Conservation (phyloP, 208 protist species). For the Leishmania tropica region DNA sequence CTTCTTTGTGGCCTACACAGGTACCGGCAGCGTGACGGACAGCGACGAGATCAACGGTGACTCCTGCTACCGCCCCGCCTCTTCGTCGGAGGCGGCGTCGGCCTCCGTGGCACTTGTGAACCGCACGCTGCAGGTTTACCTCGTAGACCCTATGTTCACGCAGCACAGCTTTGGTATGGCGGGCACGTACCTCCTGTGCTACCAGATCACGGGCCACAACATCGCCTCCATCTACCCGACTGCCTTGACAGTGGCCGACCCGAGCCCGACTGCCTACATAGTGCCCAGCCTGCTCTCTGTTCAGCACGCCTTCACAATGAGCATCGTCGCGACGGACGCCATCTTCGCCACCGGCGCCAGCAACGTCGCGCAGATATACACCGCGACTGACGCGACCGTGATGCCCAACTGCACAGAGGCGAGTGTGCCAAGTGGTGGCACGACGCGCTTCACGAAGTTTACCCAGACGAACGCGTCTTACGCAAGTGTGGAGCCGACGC, state of each 20-base stretch:
- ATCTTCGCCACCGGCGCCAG: slow-evolving; percentile 60
- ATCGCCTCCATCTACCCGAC: slow-evolving; percentile 75
- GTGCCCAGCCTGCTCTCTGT: slow-evolving; percentile 56
- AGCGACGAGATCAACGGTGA: slow-evolving; percentile 55
- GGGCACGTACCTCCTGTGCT: slow-evolving; percentile 77
- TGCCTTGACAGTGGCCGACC: slow-evolving; percentile 43
- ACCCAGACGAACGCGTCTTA: slow-evolving; percentile 38
- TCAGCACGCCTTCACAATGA: slow-evolving; percentile 63
- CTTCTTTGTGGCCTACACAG: slow-evolving; percentile 75
- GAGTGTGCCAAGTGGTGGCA: slow-evolving; percentile 45
- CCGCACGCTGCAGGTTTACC: slow-evolving; percentile 63
- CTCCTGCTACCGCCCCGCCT: slow-evolving; percentile 73
- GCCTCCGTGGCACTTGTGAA: slow-evolving; percentile 54
- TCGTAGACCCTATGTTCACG: slow-evolving; percentile 36
- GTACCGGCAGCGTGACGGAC: slow-evolving; percentile 26
- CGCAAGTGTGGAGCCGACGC: slow-evolving; percentile 58
- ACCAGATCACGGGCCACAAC: slow-evolving; percentile 49
- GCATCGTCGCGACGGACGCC: slow-evolving; percentile 53
- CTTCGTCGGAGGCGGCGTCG: slow-evolving; percentile 36
- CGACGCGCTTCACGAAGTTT: slow-evolving; percentile 68
- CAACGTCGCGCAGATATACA: slow-evolving; percentile 63
- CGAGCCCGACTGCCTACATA: slow-evolving; percentile 80
- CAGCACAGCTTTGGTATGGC: slow-evolving; percentile 53
- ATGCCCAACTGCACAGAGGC: slow-evolving; percentile 51
- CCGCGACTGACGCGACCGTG: slow-evolving; percentile 10